Evolutionary conservation across 2,329 filamentous ascomycete species (phyloP).

Genomic region (Cladosporium velox): DNA sequence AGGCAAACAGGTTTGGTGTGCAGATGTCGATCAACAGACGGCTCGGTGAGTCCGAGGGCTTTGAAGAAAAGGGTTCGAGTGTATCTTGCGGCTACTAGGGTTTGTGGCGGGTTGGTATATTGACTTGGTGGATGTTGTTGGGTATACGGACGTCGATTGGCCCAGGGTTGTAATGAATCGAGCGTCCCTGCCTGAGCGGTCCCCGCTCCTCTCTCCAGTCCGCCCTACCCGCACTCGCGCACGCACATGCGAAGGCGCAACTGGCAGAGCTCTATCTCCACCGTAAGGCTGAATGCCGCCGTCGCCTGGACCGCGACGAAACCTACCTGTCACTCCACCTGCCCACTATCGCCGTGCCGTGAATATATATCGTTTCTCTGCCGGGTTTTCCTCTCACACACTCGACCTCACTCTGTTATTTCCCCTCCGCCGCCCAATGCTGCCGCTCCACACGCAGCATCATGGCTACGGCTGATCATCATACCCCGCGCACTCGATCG

Average conservation of each 20-base stretch:
- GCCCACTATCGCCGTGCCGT: neutral
- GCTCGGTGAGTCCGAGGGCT: constrained; percentile 6
- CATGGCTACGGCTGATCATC: constrained; percentile 13
- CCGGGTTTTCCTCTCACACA: neutral
- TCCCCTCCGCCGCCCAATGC: neutral
- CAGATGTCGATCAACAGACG: neutral
- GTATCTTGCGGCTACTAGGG: neutral
- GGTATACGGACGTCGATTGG: neutral
- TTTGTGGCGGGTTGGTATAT: neutral
- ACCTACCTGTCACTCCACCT: neutral
- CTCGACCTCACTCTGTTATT: neutral
- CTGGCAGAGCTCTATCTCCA: neutral
- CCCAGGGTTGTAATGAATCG: neutral
- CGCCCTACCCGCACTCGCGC: neutral
- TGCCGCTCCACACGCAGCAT: constrained; percentile 6
- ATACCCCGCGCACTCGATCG: constrained; percentile 16
- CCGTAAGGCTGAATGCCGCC: neutral
- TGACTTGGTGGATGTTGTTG: neutral
- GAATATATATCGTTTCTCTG: neutral
- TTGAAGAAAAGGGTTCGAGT: neutral
- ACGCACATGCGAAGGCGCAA: neutral
- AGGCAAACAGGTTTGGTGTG: neutral
- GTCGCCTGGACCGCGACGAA: neutral
- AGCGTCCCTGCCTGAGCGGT: neutral
- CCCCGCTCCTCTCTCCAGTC: neutral